A percentile compares a stretch with the other conserved stretches of the same genome.
Conservation (phyloP, 176 grass and related monocot genomes). For the Eragrostis nindensis region DNA sequence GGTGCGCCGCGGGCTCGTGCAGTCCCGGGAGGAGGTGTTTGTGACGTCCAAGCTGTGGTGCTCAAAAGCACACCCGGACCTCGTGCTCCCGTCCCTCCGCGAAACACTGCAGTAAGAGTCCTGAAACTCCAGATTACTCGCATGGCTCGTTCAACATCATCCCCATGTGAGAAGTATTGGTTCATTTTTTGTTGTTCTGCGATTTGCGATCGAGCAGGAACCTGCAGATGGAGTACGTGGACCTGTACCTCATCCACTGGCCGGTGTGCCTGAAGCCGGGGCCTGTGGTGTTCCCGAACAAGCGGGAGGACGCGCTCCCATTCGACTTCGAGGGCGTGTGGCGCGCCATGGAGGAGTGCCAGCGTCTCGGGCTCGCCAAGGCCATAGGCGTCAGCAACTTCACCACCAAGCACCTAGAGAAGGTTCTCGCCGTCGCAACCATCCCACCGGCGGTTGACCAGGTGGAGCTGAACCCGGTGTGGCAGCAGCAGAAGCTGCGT, state of each 20-base stretch:
- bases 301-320: constrained; percentile 44
- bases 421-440: constrained; percentile 32
- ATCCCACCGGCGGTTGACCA: constrained; percentile 64
- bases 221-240: constrained; percentile 65
- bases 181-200: too few species aligned
- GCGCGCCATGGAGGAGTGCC: constrained; percentile 68
- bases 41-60: constrained; percentile 75
- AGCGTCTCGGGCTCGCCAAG: constrained; percentile 50
- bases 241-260: constrained; percentile 72
- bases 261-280: constrained; percentile 51
- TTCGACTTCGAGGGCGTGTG: constrained; percentile 59
- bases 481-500: constrained; percentile 64
- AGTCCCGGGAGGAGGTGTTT: constrained; percentile 60
- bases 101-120: constrained; percentile 51
- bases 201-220: constrained; percentile 23
- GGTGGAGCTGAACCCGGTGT: constrained; percentile 66
- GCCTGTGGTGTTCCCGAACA: neutral
- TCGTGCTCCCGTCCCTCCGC: constrained; percentile 53
- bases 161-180: too few species aligned
- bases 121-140: too few species aligned
- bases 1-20: constrained; percentile 29
- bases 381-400: constrained; percentile 78
- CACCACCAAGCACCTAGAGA: constrained; percentile 51
- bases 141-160: too few species aligned
- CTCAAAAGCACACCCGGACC: constrained; percentile 56